Conservation (phyloP, 768 basidiomycete species). For the Mycena rosella region DNA sequence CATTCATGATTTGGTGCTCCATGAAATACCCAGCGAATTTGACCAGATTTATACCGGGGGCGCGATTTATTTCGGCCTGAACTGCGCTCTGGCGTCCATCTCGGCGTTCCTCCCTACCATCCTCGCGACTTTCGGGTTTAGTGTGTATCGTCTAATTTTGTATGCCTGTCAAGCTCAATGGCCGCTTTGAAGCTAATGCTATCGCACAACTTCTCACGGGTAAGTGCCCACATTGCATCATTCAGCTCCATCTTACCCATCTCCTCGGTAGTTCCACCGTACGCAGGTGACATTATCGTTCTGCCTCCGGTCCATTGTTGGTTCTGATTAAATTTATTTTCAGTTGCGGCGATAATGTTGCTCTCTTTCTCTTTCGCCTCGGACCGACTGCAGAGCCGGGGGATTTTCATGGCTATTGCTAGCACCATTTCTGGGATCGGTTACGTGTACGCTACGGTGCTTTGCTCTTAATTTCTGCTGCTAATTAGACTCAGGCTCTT, state of each 20-base stretch:
- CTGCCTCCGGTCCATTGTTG: neutral
- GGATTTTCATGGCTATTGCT: conserved; percentile 59
- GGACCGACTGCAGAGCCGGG: conserved; percentile 74
- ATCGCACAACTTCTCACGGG: conserved; percentile 75
- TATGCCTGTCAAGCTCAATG: conserved; percentile 19
- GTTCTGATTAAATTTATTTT: neutral
- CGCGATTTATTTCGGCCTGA: conserved; percentile 83
- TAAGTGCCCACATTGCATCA: neutral
- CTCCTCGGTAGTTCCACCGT: conserved; percentile 71
- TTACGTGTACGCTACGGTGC: conserved; percentile 63
- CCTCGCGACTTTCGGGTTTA: conserved; percentile 77
- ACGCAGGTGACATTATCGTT: conserved; percentile 52
- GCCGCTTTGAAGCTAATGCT: conserved; percentile 63
- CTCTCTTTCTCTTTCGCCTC: conserved; percentile 70
- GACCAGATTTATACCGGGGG: conserved; percentile 72
- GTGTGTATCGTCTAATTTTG: conserved; percentile 54
- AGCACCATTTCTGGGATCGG: conserved; percentile 66
- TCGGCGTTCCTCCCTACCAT: conserved; percentile 89
- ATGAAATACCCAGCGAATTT: neutral
- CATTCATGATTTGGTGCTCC: neutral
- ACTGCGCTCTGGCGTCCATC: conserved; percentile 82
- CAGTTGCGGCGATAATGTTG: conserved; percentile 73
- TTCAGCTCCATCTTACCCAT: neutral
- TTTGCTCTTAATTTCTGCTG: neutral
- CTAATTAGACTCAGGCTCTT: conserved; percentile 57